These are phyloP conservation scores for Penicillium sp. DNA, from an alignment of 2,329 filamentous ascomycete genomes.

Conservation along the genomic window DNA sequence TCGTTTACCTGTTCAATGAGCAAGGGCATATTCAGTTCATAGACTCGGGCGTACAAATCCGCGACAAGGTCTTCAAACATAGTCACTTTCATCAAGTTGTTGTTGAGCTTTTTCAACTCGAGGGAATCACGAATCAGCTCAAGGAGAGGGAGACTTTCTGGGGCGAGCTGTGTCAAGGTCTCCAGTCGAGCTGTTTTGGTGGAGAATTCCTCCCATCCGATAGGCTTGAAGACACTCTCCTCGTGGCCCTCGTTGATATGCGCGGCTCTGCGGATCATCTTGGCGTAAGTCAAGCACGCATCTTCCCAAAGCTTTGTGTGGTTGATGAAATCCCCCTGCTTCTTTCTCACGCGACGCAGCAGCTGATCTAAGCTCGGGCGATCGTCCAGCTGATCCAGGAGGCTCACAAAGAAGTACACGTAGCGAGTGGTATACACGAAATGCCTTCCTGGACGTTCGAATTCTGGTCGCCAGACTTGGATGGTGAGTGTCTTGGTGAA, in stretches of 20 bases:
- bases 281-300: conserved; percentile 60
- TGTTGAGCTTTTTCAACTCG: conserved; percentile 78
- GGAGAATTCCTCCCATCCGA: conserved; percentile 67
- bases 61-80: conserved; percentile 91
- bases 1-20: conserved; percentile 45
- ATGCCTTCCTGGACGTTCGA: conserved; percentile 79
- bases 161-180: conserved; percentile 56
- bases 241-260: conserved; percentile 63
- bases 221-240: conserved; percentile 64
- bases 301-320: conserved; percentile 65
- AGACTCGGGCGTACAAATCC: conserved; percentile 74
- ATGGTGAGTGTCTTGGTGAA: conserved; percentile 95
- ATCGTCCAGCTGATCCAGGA: conserved; percentile 75
- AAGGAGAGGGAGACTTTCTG: conserved; percentile 51
- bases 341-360: conserved; percentile 76
- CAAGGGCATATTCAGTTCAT: conserved; percentile 41
- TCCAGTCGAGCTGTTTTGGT: conserved; percentile 61
- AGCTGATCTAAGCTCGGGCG: conserved; percentile 74
- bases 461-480: conserved; percentile 93
- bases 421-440: conserved; percentile 92
- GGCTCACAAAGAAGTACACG: conserved; percentile 74
- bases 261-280: conserved; percentile 58
- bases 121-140: conserved; percentile 67
- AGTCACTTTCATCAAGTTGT: conserved; percentile 79
- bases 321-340: conserved; percentile 71